Conservation (phyloP, 1,139 yeast genomes). For the Pichia sp. region DNA sequence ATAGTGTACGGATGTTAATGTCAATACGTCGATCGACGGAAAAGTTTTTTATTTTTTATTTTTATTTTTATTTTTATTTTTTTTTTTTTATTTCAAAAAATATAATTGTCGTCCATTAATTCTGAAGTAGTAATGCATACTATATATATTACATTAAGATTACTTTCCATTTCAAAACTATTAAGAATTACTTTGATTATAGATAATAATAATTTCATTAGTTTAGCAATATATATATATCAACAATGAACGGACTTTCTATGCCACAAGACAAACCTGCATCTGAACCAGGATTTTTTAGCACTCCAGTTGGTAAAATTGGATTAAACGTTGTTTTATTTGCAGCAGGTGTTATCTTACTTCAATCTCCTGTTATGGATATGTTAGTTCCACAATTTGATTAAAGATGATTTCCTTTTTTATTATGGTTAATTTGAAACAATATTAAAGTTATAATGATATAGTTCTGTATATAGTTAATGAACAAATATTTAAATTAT, state of each 20-base stretch:
- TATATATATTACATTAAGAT: too few relatives aligned
- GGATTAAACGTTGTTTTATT: constrained; percentile 58
- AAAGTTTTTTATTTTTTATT: neutral
- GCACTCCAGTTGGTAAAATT: constrained; percentile 61
- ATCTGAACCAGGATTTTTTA: constrained; percentile 41
- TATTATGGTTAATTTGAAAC: too few relatives aligned
- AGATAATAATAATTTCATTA: too few relatives aligned
- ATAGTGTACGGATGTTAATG: constrained; percentile 1
- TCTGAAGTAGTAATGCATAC: too few relatives aligned
- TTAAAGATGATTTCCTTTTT: constrained; percentile 1
- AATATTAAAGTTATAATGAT: neutral
- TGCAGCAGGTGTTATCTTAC: constrained; percentile 65
- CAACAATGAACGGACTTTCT: constrained; percentile 29
- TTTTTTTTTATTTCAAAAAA: neutral
- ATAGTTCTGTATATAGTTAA: constrained; percentile 1
- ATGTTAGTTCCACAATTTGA: constrained; percentile 71
- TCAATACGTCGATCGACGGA: constrained; percentile 1
- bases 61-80: neutral
- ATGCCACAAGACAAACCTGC: constrained; percentile 24
- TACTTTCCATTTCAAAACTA: too few relatives aligned
- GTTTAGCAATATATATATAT: too few relatives aligned
- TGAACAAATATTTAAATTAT: neutral
- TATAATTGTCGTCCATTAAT: too few relatives aligned
- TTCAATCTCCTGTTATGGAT: constrained; percentile 75
- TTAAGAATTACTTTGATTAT: too few relatives aligned